A percentile compares a stretch with the other conserved stretches of the same genome.
phyloP scores from a whole-genome alignment of 306 rosid species.

The Aeschynomene evenia region DNA sequence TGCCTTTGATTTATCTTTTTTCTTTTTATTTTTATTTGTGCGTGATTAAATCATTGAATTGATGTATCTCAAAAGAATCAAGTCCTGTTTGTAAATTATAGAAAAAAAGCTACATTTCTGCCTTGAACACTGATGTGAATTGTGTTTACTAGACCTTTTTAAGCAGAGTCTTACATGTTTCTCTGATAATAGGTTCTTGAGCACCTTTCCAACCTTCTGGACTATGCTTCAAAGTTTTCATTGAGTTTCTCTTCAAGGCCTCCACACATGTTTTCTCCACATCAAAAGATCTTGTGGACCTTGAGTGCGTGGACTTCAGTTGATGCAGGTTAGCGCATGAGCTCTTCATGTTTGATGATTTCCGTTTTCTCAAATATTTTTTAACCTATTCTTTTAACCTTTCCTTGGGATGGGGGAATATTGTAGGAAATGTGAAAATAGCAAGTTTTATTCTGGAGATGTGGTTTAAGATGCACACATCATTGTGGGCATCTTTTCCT shows the following conservation, averaged over 20 bases:
- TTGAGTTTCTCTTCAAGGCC: constrained; percentile 76
- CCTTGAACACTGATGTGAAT: background rate
- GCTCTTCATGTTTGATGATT: background rate
- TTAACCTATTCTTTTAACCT: background rate
- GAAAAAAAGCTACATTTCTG: background rate
- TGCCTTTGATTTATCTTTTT: background rate
- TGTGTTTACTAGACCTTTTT: background rate
- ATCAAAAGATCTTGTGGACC: constrained; percentile 73
- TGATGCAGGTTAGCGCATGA: constrained; percentile 58
- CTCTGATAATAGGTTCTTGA: constrained; percentile 43
- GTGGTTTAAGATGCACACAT: constrained; percentile 97
- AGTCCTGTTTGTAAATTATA: background rate
- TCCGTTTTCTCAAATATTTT: constrained; percentile 5
- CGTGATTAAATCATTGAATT: background rate
- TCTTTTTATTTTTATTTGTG: background rate
- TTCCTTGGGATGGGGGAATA: background rate
- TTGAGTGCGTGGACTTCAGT: constrained; percentile 52
- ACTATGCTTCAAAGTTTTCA: constrained; percentile 59
- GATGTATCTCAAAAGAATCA: background rate
- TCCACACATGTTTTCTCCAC: constrained; percentile 82
- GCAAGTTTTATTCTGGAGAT: constrained; percentile 69
- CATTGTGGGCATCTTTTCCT: constrained; percentile 67
- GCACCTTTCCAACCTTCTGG: constrained; percentile 41
- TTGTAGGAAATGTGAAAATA: constrained; percentile 52
- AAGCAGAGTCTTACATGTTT: constrained; percentile 17